Base-by-base conservation (phyloP, 805 yeast species). In the Metschnikowia lachancei region DNA sequence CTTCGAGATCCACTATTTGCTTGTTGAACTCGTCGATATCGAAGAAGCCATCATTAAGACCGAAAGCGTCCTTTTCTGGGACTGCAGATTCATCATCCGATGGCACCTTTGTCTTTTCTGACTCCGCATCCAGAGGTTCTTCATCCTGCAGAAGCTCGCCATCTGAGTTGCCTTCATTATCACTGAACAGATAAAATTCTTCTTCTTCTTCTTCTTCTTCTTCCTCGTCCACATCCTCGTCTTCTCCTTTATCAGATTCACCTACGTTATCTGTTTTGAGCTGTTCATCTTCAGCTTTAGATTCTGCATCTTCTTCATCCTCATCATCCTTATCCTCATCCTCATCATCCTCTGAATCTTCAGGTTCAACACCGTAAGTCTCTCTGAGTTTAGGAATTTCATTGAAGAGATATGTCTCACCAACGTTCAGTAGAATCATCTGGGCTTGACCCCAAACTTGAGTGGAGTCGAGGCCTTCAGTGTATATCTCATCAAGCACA, bases 381-480 rank as follows among this genome's bases (percentile, higher is more conserved):
- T 66, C 67, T 52, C 70, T 77, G 47, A 84, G 59, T 31, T 67
- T 71, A 2, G 82, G 82, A 36, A 88, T 76, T 43, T 75, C 75
- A 16, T 74, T 78, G 45, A 72, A 75, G 60, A 87, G 61, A 30
- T 89, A 65, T 36, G 75, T 73, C 39, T 84, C 89, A 22, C 84
- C 81, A 11, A 85, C 85, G 7, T 84, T 85, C 48, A 90, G 97
- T 32, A 89, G 70, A 16, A 92, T 83, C 69, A 92, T 77, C 64
- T 87, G 88, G 2, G 87, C 83, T 66, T 92, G 98, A 46, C 92
- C 95, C 89, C 92, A 92, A 0, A 94, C 90, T 62, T 92, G 98
- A 33, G 85, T 78, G 19, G 96, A 83, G 63, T 87, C 96, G 45
- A 92, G 71, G 0, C 97, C 98, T 40, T 90, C 95, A 12, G 85